Evolutionary conservation across 2,329 filamentous ascomycete genomes (phyloP), one percentile per base, ranked within the genome.

Genomic region (Ilyonectria robusta): DNA sequence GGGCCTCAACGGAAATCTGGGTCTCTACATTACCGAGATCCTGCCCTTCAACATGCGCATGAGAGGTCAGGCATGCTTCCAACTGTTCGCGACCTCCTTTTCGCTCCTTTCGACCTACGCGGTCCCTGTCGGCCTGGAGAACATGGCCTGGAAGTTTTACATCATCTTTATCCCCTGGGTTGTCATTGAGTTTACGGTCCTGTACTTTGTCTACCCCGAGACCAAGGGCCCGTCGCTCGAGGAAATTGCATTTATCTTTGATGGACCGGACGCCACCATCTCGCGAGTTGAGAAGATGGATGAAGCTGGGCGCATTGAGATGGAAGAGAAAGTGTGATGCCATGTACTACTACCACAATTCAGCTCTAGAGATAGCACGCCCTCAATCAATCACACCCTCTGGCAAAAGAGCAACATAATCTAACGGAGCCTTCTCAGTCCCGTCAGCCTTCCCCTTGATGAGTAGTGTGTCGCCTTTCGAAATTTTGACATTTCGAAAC

Each of bases 371-470:
- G 31, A 33, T 11, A 33, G 31, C 31, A 33, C 11, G 31, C 8
- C 31, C n/a, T 58, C 33, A 1, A 42, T 42, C 40, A 42, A 42
- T n/a, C 15, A 42, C 15, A 42, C 40, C 40, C 40, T 42, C 40
- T n/a, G 91, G 91, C 65, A 93, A 75, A 55, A 93, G 79, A 4
- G 86, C 85, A 47, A 93, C 78, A 77, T 93, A 93, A 79, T 93
- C 91, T 67, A 93, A 60, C 5, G 91, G 89, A 58, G 91, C 91
- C 11, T 84, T 84, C 80, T 93, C 91, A 29, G 82, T 80, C 0
- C 90, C 90, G 77, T 91, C 82, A 0, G 91, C 85, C 33, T 72
- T 81, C 0, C 90, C 89, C 3, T 87, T 83, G 66, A 92, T 84
- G 71, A 81, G 87, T 59, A 92, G 69, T 60, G 77, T 73, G 69